phyloP scores from a whole-genome alignment of 2,329 filamentous ascomycete species.

The Colletotrichum theobromicola region DNA sequence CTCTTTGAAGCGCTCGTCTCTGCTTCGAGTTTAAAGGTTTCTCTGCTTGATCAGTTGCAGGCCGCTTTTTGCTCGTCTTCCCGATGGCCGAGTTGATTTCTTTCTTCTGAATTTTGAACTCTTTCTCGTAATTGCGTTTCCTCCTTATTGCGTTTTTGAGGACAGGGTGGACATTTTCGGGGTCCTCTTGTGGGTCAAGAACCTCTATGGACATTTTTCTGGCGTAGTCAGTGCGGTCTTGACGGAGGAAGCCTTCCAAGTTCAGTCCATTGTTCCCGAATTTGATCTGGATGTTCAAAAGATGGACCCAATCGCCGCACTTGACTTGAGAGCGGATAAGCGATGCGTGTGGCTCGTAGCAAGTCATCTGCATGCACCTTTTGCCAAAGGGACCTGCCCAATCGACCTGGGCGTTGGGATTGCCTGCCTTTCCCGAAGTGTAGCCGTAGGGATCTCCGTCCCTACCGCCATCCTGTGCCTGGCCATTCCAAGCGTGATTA shows the following conservation, averaged over 20 bases:
- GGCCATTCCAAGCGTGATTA: constrained; percentile 42
- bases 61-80: constrained; percentile 25
- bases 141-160: constrained; percentile 66
- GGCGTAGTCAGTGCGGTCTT: constrained; percentile 51
- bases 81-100: constrained; percentile 29
- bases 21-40: constrained; percentile 27
- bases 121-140: constrained; percentile 67
- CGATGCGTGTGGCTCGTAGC: constrained; percentile 71
- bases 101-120: constrained; percentile 45
- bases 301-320: constrained; percentile 64
- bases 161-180: constrained; percentile 48
- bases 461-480: constrained; percentile 30
- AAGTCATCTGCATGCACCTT: constrained; percentile 72
- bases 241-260: constrained; percentile 76
- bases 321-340: constrained; percentile 62
- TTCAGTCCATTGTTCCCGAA: constrained; percentile 52
- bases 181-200: constrained; percentile 45
- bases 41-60: constrained; percentile 9
- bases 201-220: constrained; percentile 63
- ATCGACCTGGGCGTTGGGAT: constrained; percentile 17
- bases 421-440: constrained; percentile 32
- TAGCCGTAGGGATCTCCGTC: constrained; percentile 66
- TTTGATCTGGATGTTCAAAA: constrained; percentile 78
- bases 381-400: constrained; percentile 81
- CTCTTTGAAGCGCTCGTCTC: constrained; percentile 17